phyloP scores from a whole-genome alignment of 2,329 filamentous ascomycete genomes.

The Fusarium nurragi region DNA sequence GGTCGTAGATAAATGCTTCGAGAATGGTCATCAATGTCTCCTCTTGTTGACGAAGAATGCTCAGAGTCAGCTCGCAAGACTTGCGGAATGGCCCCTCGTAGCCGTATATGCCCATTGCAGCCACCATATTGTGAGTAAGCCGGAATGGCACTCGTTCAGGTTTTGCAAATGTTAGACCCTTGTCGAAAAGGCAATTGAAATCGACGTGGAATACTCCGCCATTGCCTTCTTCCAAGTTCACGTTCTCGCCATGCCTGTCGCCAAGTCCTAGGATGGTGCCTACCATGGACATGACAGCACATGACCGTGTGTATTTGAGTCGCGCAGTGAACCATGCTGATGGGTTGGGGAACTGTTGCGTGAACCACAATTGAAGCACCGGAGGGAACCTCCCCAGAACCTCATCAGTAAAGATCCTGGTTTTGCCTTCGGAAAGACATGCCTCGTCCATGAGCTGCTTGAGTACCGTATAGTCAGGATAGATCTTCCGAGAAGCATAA shows the following conservation, averaged over 20 bases:
- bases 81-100: constrained; percentile 93
- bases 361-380: constrained; percentile 92
- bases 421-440: constrained; percentile 65
- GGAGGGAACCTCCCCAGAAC: constrained; percentile 76
- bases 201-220: constrained; percentile 97
- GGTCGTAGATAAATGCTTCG: constrained; percentile 96
- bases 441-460: constrained; percentile 71
- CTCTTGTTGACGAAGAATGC: constrained; percentile 86
- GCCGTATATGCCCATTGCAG: constrained; percentile 94
- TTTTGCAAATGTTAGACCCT: constrained; percentile 93
- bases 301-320: constrained; percentile 89
- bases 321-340: constrained; percentile 91
- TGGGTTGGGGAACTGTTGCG: constrained; percentile 92
- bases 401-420: constrained; percentile 75
- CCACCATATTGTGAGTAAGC: constrained; percentile 97
- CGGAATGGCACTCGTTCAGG: constrained; percentile 96
- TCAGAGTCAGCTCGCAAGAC: constrained; percentile 87
- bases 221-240: constrained; percentile 91
- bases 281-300: constrained; percentile 99
- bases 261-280: constrained; percentile 93
- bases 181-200: constrained; percentile 99
- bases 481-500: constrained; percentile 78
- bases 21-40: constrained; percentile 98
- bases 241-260: constrained; percentile 96
- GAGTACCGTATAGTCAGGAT: constrained; percentile 75